Base-by-base conservation (phyloP, 768 basidiomycete species). In the Tephrocybe sp. region DNA sequence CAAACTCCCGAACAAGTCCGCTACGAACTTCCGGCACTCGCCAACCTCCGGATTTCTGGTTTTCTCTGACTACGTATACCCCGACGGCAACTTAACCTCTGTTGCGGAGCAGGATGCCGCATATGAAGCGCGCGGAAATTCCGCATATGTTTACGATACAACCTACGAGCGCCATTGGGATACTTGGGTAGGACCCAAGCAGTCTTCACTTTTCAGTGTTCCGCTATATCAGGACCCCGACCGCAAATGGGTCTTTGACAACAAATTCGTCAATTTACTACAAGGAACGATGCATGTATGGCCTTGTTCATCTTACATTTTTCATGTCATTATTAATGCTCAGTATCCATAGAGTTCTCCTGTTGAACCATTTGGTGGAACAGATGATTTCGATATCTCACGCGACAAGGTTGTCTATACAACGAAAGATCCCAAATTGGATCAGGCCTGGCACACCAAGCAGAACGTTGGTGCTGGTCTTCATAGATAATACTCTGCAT, bases 281-380 rank as follows among this genome's bases (percentile, higher is more conserved):
- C 72, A 77, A 47, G 87, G 79, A 25, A 88, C 88, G 2, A 69
- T 75, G 12, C 83, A 91, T 68, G 91, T 91, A 66, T 48, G 83
- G 62, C 37, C 47, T 29, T n/a, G 22, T 34, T 12, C 47, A 23
- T 24, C 12, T 45, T 36, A 52, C 49, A 27, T n/a, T 33, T 30
- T n/a, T 29, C 24, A n/a, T 12, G 8, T 12, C 21, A 31, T 36
- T 18, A 10, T 30, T 58, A 13, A 55, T 11, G 48, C 42, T 21
- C 15, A n/a, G n/a, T n/a, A 18, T 46, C 24, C 27, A 13, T 43
- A 91, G 88, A 74, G 79, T 61, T 66, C 75, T 16, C 91, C 91
- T 15, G 86, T 93, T 37, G 87, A 91, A 60, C 89, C 92, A 6
- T 92, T 94, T 56, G 92, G 91, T n/a, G 88, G 83, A 37, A 77